phyloP scores from a whole-genome alignment of 75 land plant genomes.

The Larix kaempferi region DNA sequence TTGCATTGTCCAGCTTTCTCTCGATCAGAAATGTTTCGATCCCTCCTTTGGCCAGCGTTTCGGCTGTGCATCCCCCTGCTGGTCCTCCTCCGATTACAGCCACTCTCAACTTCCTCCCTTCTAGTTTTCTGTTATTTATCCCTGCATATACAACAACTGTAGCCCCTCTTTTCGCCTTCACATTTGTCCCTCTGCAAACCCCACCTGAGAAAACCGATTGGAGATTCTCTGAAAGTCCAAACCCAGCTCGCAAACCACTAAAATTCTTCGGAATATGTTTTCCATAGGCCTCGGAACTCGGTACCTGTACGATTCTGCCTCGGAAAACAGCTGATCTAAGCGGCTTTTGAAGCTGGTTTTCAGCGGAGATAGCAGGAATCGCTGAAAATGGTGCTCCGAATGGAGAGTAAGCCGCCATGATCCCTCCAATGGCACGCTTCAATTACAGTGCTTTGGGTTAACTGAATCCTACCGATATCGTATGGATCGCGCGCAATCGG shows the following conservation, averaged over 20 bases:
- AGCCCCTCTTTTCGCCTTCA: not conserved
- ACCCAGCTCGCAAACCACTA: not conserved
- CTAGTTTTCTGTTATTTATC: slow-evolving; percentile 30
- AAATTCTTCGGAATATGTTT: slow-evolving; percentile 1
- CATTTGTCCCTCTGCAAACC: not conserved
- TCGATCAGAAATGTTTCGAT: slow-evolving; percentile 91
- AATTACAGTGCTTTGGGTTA: too few species aligned
- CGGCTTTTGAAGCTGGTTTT: not conserved
- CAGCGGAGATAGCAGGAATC: not conserved
- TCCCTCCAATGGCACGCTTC: too few species aligned
- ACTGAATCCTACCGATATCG: too few species aligned
- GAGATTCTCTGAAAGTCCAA: not conserved
- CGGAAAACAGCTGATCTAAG: not conserved
- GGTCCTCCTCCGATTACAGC: slow-evolving; percentile 98
- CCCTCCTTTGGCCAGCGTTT: slow-evolving; percentile 79
- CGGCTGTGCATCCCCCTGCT: slow-evolving; percentile 91
- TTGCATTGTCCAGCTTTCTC: slow-evolving; percentile 75
- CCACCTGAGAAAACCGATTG: slow-evolving; percentile 7
- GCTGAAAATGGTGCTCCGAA: not conserved
- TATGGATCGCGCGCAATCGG: too few species aligned
- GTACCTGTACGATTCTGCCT: not conserved
- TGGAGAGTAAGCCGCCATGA: not conserved
- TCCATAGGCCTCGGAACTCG: not conserved
- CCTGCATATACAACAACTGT: slow-evolving; percentile 20
- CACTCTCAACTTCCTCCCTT: slow-evolving; percentile 73